Conservation (phyloP, 2,329 filamentous ascomycete genomes). For the Amylocarpus encephaloides region DNA sequence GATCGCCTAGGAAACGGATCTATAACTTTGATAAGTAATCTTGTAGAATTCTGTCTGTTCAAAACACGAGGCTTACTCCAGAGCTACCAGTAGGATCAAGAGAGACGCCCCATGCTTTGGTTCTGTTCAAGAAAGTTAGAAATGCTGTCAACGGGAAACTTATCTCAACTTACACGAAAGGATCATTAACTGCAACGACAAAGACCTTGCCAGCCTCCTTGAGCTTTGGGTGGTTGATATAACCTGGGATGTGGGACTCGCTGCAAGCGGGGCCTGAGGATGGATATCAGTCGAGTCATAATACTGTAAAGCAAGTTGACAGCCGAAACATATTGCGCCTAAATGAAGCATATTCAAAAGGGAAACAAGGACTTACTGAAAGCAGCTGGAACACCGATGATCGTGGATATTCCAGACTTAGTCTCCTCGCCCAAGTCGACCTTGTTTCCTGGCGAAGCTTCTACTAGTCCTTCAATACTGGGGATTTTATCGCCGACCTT, state of each 20-base stretch:
- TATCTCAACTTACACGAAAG: constrained; percentile 74
- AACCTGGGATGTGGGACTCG: constrained; percentile 73
- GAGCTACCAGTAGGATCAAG: constrained; percentile 9
- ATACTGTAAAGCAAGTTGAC: not conserved
- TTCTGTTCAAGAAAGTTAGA: not conserved
- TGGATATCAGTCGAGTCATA: constrained; percentile 1
- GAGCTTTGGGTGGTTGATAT: constrained; percentile 71
- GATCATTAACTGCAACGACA: constrained; percentile 87
- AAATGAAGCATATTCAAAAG: too few species aligned
- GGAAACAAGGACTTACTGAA: constrained; percentile 60
- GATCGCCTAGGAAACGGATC: constrained; percentile 87
- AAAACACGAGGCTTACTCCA: constrained; percentile 49
- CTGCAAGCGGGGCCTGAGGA: constrained; percentile 52
- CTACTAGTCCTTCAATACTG: constrained; percentile 61
- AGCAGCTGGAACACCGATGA: constrained; percentile 79
- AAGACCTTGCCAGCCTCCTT: constrained; percentile 78
- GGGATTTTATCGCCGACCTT: constrained; percentile 76
- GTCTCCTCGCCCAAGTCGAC: constrained; percentile 75
- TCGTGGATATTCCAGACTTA: constrained; percentile 62
- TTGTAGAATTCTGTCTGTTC: not conserved
- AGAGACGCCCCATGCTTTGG: constrained; percentile 11
- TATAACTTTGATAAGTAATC: constrained; percentile 31
- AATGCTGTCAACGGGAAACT: not conserved
- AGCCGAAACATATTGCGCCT: not conserved
- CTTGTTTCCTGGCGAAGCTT: constrained; percentile 82